Percentiles rank a stretch among this genome's conserved stretches.
Evolutionary conservation across 768 basidiomycete species (phyloP).

Genomic region (Suillus alpinus): DNA sequence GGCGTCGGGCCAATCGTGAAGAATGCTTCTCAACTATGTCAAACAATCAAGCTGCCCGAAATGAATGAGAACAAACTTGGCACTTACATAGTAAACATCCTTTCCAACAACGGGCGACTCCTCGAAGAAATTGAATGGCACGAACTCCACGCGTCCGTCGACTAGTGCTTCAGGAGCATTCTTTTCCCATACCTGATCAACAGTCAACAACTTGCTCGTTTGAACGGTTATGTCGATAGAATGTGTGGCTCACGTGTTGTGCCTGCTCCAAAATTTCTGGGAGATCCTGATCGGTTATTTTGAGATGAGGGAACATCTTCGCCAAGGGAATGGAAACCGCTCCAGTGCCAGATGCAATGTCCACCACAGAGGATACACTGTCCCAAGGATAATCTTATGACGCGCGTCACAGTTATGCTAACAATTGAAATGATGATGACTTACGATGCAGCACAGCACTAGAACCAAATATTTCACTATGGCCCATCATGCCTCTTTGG

Average conservation of each 20-base stretch:
- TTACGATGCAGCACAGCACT: slow-evolving; percentile 22
- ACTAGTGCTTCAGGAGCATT: slow-evolving; percentile 19
- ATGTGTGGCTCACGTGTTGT: slow-evolving; percentile 14
- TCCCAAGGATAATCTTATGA: slow-evolving; percentile 16
- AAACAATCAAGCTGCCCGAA: neutral
- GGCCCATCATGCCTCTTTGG: slow-evolving; percentile 22
- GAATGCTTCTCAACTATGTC: slow-evolving; percentile 23
- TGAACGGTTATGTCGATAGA: neutral
- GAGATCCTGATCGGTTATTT: slow-evolving; percentile 26
- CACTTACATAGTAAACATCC: slow-evolving; percentile 26
- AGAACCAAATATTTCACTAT: slow-evolving; percentile 18
- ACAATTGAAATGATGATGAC: neutral
- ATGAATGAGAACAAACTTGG: neutral
- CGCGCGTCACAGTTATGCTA: neutral
- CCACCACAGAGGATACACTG: slow-evolving; percentile 24
- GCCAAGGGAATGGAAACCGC: slow-evolving; percentile 25
- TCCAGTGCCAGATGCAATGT: slow-evolving; percentile 28
- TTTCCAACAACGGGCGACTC: slow-evolving; percentile 12
- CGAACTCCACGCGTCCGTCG: slow-evolving; percentile 13
- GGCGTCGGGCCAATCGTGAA: slow-evolving; percentile 36
- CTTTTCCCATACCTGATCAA: slow-evolving; percentile 11
- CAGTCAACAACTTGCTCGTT: neutral
- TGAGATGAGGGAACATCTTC: slow-evolving; percentile 24
- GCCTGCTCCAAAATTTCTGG: slow-evolving; percentile 23
- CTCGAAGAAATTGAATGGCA: slow-evolving; percentile 23